A percentile compares a stretch with the other conserved stretches of the same genome.
Evolutionary conservation across 495 filamentous ascomycete species (phyloP).

Genomic region (Hypomontagnella monticulosa): DNA sequence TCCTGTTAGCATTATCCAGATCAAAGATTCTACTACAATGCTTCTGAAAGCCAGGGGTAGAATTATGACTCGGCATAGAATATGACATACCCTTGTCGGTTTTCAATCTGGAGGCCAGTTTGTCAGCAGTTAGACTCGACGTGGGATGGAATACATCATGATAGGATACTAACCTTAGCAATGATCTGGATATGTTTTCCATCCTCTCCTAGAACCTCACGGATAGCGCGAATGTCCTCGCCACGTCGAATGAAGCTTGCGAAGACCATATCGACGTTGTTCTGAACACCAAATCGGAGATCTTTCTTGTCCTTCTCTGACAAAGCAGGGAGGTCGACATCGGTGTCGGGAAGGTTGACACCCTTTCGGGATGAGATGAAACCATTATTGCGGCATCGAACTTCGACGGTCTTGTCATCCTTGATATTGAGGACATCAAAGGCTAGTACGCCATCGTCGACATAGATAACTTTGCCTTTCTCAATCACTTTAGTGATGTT

Average conservation of each 20-base stretch:
- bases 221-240: slow-evolving; percentile 90
- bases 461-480: slow-evolving; percentile 94
- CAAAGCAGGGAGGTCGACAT: slow-evolving; percentile 95
- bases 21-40: not conserved
- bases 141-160: not conserved
- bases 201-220: slow-evolving; percentile 88
- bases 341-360: slow-evolving; percentile 97
- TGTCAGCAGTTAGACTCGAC: slow-evolving; percentile 6
- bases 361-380: slow-evolving; percentile 98
- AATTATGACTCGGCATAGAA: not conserved
- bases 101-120: slow-evolving; percentile 75
- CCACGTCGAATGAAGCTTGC: slow-evolving; percentile 97
- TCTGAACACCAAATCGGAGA: slow-evolving; percentile 94
- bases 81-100: slow-evolving; percentile 78
- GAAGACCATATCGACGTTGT: slow-evolving; percentile 98
- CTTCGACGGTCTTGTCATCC: slow-evolving; percentile 86
- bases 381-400: slow-evolving; percentile 91
- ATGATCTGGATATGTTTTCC: slow-evolving; percentile 98
- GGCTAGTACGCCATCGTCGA: slow-evolving; percentile 96
- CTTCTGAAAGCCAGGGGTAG: not conserved
- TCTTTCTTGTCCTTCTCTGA: slow-evolving; percentile 98
- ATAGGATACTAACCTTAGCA: slow-evolving; percentile 67
- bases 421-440: slow-evolving; percentile 91
- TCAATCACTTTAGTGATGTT: slow-evolving; percentile 99
- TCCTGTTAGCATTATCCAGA: slow-evolving; percentile 11